These are phyloP conservation scores for Raphanus raphanistrum DNA, from an alignment of 345 rosid genomes.

Conservation along the genomic window DNA sequence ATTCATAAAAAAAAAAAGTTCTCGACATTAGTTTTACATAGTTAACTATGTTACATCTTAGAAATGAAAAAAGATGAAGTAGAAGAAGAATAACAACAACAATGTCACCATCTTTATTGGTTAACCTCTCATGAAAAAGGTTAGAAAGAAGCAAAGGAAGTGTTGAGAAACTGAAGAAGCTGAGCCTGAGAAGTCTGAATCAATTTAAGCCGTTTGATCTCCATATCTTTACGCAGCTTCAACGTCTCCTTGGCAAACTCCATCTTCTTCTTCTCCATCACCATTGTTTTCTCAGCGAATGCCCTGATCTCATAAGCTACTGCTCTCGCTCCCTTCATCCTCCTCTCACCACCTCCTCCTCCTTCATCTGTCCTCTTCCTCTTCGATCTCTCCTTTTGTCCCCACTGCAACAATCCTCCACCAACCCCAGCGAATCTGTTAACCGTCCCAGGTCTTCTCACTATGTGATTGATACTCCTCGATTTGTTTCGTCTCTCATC, in stretches of 20 bases:
- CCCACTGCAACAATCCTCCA: constrained; percentile 32
- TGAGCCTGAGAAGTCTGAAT: constrained; percentile 57
- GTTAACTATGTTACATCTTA: constrained; percentile 14
- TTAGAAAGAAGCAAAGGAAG: constrained; percentile 15
- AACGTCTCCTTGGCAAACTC: constrained; percentile 63
- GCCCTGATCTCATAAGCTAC: constrained; percentile 60
- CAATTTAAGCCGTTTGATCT: constrained; percentile 57
- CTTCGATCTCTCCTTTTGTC: constrained; percentile 31
- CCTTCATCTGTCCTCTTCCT: constrained; percentile 35
- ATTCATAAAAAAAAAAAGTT: neutral
- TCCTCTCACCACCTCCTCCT: constrained; percentile 13
- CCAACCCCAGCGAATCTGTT: constrained; percentile 52
- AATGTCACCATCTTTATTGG: neutral
- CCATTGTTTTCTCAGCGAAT: constrained; percentile 56
- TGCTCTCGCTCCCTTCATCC: constrained; percentile 36
- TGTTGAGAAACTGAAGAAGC: constrained; percentile 49
- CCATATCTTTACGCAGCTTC: constrained; percentile 66
- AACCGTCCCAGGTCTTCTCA: constrained; percentile 52
- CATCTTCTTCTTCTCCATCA: constrained; percentile 69
- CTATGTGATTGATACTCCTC: constrained; percentile 61
- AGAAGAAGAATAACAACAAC: neutral
- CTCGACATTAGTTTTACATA: neutral
- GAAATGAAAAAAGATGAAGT: neutral
- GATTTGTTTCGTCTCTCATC: constrained; percentile 47
- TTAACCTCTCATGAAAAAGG: neutral